Base-by-base conservation (phyloP, 352 stramenopile genomes). In the Pilasporangium apinafurcum region DNA sequence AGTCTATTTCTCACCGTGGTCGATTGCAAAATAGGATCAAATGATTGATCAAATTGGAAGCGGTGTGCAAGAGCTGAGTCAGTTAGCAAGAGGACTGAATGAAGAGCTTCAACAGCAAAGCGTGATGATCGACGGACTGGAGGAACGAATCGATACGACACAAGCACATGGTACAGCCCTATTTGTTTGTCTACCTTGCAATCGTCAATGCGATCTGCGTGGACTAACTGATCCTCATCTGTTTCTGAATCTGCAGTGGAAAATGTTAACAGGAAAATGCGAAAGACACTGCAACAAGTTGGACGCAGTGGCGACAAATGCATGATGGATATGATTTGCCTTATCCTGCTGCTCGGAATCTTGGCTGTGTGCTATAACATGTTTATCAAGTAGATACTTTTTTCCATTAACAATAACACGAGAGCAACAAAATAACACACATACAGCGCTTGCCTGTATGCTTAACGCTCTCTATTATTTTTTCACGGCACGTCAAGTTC, bases 271-370 rank as follows among this genome's bases (percentile, higher is more conserved):
- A 65, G 65, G 32, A 92, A 92, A 56, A 93, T 93, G 76, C 86
- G 86, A 59, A 77, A 87, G 38, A 89, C 79, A 26, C 66, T 92
- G 2, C 53, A 66, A 26, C 73, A 86, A 35, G 60, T 90, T 13
- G 77, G 79, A 10, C 74, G 82, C 22, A 82, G 79, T 18, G 67
- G 59, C 18, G 79, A 91, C 58, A 92, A 90, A 50, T 91, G 78
- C 63, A 93, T 92, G 74, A 92, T 92, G 79, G 77, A 92, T 48
- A 86, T 93, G 70, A 93, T 93, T 56, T 93, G 82, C 36, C 70
- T 93, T 38, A 84, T 93, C 48, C 43, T 93, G 34, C 60, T 93
- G 44, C 76, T 92, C 25, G 77, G 79, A 31, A 86, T 94, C 55
- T 61, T 88, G 49, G 74, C 77, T 34, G 79, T 92, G 38, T 62